Evolutionary conservation across 75 land plant genomes (phyloP), one percentile per base, ranked within the genome.

Genomic region (Sequoia sempervirens): DNA sequence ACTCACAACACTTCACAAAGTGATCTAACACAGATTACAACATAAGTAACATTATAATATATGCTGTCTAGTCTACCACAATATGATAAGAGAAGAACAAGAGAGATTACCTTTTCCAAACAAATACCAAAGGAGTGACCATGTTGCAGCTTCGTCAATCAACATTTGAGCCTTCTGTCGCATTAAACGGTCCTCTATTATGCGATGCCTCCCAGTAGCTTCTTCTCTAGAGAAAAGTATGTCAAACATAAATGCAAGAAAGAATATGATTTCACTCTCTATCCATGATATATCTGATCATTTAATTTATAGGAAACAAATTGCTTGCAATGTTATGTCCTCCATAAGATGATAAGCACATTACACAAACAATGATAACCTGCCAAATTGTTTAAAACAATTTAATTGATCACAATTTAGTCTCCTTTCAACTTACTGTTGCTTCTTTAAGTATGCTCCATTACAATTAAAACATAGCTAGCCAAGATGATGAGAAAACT

Each of bases 71-170:
- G 26, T 37, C 14, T 47, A 46, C 73, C 30, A 40, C 18, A 61
- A 73, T 36, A 23, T 9, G 46, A n/a, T 30, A 36, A 76, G 30
- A 11, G n/a, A 20, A 83, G 2, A 79, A 52, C 75, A 38, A 34
- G 13, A 45, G 30, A 61, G 8, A 73, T 82, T 89, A 83, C 98
- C 95, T 93, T 98, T 96, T 46, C 99, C 99, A 89, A 89, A 98
- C 8, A 96, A 88, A 83, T 93, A 89, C 99, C 99, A 98, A 70
- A 98, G 85, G 75, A 97, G 96, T 12, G 98, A 93, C 99, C 98
- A 98, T 54, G 99, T 89, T 58, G 99, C 97, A 56, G 99, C 95
- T 86, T 98, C 99, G 81, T 93, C 95, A 70, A 93, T 91, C 83
- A 98, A 86, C 80, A 98, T 87, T 68, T 87, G 93, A 82, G 97